Evolutionary conservation across 1,139 yeast species (phyloP).

Genomic region (Pichia sp.): DNA sequence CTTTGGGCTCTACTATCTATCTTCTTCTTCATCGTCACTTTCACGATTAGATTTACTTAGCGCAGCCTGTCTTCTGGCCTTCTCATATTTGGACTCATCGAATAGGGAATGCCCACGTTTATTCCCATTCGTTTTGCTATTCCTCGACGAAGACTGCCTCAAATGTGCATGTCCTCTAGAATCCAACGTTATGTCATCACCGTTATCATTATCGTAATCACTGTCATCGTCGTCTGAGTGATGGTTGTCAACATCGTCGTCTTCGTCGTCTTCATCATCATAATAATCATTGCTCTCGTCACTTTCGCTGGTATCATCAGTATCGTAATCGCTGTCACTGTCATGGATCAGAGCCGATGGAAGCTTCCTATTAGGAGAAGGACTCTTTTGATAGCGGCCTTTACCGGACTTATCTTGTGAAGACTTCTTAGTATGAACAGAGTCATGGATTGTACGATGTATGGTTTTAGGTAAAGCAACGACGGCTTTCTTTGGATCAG

Average conservation of each 20-base stretch:
- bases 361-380: constrained; percentile 4
- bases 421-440: not conserved
- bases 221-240: constrained; percentile 12
- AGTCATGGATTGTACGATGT: not conserved
- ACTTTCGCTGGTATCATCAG: constrained; percentile 6
- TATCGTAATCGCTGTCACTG: constrained; percentile 6
- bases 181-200: constrained; percentile 5
- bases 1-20: constrained; percentile 7
- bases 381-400: not conserved
- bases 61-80: constrained; percentile 75
- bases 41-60: constrained; percentile 52
- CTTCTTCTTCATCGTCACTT: constrained; percentile 57
- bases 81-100: constrained; percentile 45
- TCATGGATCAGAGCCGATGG: constrained; percentile 11
- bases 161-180: not conserved
- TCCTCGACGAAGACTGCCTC: not conserved
- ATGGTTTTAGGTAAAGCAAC: constrained; percentile 16
- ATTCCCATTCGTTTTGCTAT: not conserved
- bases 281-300: constrained; percentile 13
- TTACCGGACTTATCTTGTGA: not conserved
- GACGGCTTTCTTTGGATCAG: constrained; percentile 24
- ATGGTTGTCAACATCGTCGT: constrained; percentile 12
- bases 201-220: constrained; percentile 7
- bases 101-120: not conserved
- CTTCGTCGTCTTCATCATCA: constrained; percentile 14